Conservation (phyloP, 805 yeast species). For the Candida anglica region DNA sequence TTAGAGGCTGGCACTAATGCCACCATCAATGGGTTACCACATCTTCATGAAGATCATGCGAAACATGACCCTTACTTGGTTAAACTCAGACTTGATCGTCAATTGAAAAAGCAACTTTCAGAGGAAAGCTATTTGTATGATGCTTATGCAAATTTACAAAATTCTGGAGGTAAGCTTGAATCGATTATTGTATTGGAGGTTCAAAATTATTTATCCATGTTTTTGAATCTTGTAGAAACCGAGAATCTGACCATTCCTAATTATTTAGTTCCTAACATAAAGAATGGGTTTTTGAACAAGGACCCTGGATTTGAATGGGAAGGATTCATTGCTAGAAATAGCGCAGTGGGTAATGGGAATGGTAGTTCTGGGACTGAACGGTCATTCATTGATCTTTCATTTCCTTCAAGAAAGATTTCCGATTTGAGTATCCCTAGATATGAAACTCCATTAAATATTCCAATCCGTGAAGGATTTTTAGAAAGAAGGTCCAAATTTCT, state of each 20-base stretch:
- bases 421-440: conserved; percentile 67
- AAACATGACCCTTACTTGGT: conserved; percentile 80
- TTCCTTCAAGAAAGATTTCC: conserved; percentile 29
- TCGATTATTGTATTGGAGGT: conserved; percentile 82
- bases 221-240: conserved; percentile 65
- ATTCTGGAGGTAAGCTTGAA: conserved; percentile 81
- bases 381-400: conserved; percentile 37
- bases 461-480: conserved; percentile 70
- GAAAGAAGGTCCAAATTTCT: conserved; percentile 90
- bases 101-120: conserved; percentile 68
- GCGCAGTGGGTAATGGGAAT: conserved; percentile 20
- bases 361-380: conserved; percentile 26
- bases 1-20: conserved; percentile 21
- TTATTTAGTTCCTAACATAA: conserved; percentile 57
- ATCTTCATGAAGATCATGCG: conserved; percentile 28
- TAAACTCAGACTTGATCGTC: conserved; percentile 68
- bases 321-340: conserved; percentile 67
- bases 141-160: conserved; percentile 82
- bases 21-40: conserved; percentile 8
- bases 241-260: conserved; percentile 72
- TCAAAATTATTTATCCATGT: conserved; percentile 74
- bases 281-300: conserved; percentile 57
- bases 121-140: conserved; percentile 88
- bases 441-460: conserved; percentile 60
- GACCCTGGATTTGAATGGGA: conserved; percentile 89